Base-by-base conservation (phyloP, 2,329 filamentous ascomycete species). In the Gremmenia infestans region DNA sequence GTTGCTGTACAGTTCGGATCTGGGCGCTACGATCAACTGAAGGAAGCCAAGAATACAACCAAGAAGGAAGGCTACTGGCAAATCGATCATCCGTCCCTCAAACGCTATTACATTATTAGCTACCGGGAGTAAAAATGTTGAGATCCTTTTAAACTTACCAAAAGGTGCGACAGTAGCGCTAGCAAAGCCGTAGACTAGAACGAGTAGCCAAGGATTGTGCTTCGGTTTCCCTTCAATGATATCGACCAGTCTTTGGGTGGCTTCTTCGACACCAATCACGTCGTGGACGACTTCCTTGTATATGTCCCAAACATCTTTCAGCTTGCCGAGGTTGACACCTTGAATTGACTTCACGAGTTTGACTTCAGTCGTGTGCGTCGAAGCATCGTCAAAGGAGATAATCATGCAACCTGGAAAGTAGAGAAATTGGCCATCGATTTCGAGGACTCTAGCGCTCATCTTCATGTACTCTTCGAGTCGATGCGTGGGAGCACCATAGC, bases 351-450 rank as follows among this genome's bases (percentile, higher is more conserved):
- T 81, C 6, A 91, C 84, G 35, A 91, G 79, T 72, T 89, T 89
- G 59, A 91, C 87, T 68, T 91, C 87, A n/a, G 87, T 87, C 0
- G 88, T 91, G 66, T 91, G 87, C 0, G 87, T 89, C 0, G 75
- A 73, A 5, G 75, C 72, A 71, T 93, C 89, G 66, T 89, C 91
- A 67, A 97, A 96, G 4, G 90, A 93, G 68, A 96, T 88, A 55
- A 97, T 89, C 92, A 97, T 97, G 67, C 89, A 95, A 0, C 89
- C 89, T 0, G 92, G 91, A 32, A 96, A 83, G 69, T 96, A 97
- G 22, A 96, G 75, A 64, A 94, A 96, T 66, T 96, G 91, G 5
- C 87, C 88, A 62, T 96, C 88, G 15, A 96, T 92, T 71, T 92
- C 89, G 39, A 97, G 80, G 1, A 94, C 89, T n/a, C 89, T 81